These are phyloP conservation scores for Xylariaceae sp. DNA, from an alignment of 2,329 filamentous ascomycete species.

Conservation along the genomic window DNA sequence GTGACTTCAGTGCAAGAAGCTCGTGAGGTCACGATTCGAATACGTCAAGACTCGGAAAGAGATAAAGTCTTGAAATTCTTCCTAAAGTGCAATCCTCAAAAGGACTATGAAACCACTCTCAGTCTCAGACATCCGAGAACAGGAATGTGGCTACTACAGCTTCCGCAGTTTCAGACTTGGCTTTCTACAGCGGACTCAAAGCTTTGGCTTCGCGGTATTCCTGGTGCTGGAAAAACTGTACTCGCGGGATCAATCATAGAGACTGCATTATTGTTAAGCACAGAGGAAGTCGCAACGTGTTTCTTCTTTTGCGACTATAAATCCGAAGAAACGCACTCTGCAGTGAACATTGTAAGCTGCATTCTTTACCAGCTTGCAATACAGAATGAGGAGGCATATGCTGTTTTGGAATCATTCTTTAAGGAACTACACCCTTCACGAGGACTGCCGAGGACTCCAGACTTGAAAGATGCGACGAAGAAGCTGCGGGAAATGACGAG, in stretches of 20 bases:
- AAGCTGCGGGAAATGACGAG: constrained; percentile 6
- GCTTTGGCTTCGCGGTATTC: constrained; percentile 29
- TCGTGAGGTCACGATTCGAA: constrained; percentile 16
- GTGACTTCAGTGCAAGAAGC: constrained; percentile 12
- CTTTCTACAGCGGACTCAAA: constrained; percentile 12
- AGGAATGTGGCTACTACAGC: constrained; percentile 20
- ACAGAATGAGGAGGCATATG: constrained; percentile 27
- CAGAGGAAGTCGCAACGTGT: constrained; percentile 10
- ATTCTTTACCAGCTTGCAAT: constrained; percentile 30
- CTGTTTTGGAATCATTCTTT: constrained; percentile 18
- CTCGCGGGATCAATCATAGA: constrained; percentile 25
- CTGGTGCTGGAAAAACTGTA: constrained; percentile 30
- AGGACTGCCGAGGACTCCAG: constrained; percentile 2
- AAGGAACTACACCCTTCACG: constrained; percentile 10
- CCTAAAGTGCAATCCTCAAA: constrained; percentile 24
- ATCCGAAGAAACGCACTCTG: constrained; percentile 14
- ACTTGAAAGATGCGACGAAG: constrained; percentile 1
- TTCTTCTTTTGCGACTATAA: constrained; percentile 36
- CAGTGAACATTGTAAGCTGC: constrained; percentile 25
- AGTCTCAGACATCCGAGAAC: constrained; percentile 24
- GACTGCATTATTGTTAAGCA: constrained; percentile 13
- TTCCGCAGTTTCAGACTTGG: constrained; percentile 21
- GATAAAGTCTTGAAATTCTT: constrained; percentile 20
- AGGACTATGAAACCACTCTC: constrained; percentile 19
- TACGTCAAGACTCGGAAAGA: constrained; percentile 11